Conservation (phyloP, 2,329 filamentous ascomycete species). For the Colletotrichum cuscutae region DNA sequence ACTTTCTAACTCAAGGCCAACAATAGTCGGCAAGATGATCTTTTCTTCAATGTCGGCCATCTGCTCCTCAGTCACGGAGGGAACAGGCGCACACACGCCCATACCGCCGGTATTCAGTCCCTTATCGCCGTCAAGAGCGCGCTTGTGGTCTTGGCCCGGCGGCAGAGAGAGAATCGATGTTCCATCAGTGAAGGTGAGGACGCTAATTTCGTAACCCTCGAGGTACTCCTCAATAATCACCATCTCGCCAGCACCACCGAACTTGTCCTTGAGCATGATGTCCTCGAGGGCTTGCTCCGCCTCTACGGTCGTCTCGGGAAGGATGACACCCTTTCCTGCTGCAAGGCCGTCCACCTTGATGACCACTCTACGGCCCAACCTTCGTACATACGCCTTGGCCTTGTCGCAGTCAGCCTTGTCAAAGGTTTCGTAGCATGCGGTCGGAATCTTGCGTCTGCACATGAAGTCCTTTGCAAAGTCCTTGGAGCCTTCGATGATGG, state of each 20-base stretch:
- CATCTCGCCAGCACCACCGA: constrained; percentile 86
- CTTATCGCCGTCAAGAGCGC: constrained; percentile 87
- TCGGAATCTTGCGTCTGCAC: constrained; percentile 89
- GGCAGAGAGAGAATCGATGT: constrained; percentile 85
- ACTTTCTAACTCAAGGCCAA: constrained; percentile 57
- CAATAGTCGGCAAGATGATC: constrained; percentile 88
- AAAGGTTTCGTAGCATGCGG: constrained; percentile 92
- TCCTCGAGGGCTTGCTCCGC: constrained; percentile 83
- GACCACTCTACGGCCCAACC: constrained; percentile 78
- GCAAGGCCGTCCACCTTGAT: constrained; percentile 95
- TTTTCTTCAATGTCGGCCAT: constrained; percentile 81
- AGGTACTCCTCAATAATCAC: constrained; percentile 97
- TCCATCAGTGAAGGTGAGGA: constrained; percentile 92
- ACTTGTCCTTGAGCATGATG: constrained; percentile 91
- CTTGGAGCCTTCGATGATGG: constrained; percentile 95
- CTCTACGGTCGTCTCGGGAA: constrained; percentile 84
- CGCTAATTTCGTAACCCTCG: constrained; percentile 89
- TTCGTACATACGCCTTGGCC: constrained; percentile 79
- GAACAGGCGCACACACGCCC: constrained; percentile 96
- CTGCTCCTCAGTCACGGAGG: constrained; percentile 79
- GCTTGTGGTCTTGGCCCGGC: constrained; percentile 96
- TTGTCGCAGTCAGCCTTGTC: constrained; percentile 70
- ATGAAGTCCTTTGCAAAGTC: constrained; percentile 99
- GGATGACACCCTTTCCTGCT: constrained; percentile 94
- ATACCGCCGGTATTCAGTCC: constrained; percentile 97